Evolutionary conservation across 2,329 filamentous ascomycete species (phyloP), one percentile per base, ranked within the genome.

Genomic region (Pestalotiopsis sp.): DNA sequence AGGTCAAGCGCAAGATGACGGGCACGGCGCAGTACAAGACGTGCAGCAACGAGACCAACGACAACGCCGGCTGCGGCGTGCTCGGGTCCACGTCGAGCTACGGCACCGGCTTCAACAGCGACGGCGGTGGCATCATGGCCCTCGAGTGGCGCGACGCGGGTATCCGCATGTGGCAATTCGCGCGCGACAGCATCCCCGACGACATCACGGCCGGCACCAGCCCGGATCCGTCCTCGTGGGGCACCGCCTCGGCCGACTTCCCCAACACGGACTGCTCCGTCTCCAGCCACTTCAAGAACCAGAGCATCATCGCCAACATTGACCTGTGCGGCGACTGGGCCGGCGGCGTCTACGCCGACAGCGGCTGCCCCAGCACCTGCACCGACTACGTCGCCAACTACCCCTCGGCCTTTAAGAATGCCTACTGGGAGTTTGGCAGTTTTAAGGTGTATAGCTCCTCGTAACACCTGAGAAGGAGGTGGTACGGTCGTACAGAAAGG

Each of bases 261-360:
- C 90, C 90, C 14, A 84, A 81, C 72, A 92, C 90, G 0, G 77
- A 86, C 61, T 92, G 90, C 78, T 80, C 89, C 69, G 87, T 92
- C 64, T 77, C 78, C 5, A 81, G 79, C 4, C 88, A 91, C 74
- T 92, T 92, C 77, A 82, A 78, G 67, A 92, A 92, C 74, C 86
- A 90, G 76, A 90, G 87, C 72, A 91, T 92, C 72, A 84, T 92
- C 71, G 85, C 85, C 57, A 91, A 92, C 73, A 91, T 92, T 71
- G 87, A 90, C 76, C 78, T 92, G 7, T 92, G 90, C 71, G 90
- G 90, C 0, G 77, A 85, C 56, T 82, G 87, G 72, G 86, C 85
- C 3, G 84, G 85, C 61, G 80, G 79, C 3, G 78, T 80, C 41
- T 89, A 84, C 73, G 78, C 79, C 2, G 72, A 78, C 13, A 86